phyloP scores from a whole-genome alignment of 768 basidiomycete genomes.

The Suillus luteus region DNA sequence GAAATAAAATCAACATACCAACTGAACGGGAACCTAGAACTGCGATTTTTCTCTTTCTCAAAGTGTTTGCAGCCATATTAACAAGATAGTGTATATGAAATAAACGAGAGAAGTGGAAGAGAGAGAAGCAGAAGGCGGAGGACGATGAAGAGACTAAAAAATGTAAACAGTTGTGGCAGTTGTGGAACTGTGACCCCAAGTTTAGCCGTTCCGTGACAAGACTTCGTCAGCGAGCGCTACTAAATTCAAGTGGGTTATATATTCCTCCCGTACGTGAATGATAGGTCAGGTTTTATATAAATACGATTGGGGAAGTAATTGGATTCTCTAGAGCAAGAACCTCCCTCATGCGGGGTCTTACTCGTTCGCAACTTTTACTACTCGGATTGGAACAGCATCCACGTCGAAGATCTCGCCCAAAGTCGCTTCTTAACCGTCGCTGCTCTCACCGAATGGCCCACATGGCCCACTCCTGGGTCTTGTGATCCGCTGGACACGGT shows the following conservation, averaged over 20 bases:
- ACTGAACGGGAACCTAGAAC: slow-evolving; percentile 87
- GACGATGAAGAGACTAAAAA: slow-evolving; percentile 23
- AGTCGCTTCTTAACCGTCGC: slow-evolving; percentile 29
- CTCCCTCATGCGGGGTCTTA: slow-evolving; percentile 25
- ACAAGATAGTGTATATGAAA: slow-evolving; percentile 8
- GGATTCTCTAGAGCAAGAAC: not conserved
- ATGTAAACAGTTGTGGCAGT: slow-evolving; percentile 22
- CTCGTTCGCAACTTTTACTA: slow-evolving; percentile 19
- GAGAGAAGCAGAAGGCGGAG: slow-evolving; percentile 18
- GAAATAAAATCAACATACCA: slow-evolving; percentile 50
- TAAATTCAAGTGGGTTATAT: not conserved
- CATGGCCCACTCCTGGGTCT: slow-evolving; percentile 18
- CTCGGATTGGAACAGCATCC: slow-evolving; percentile 16
- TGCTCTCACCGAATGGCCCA: slow-evolving; percentile 9
- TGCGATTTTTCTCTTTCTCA: slow-evolving; percentile 88
- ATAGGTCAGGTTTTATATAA: slow-evolving; percentile 11
- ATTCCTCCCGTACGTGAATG: slow-evolving; percentile 4
- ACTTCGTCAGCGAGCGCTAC: slow-evolving; percentile 18
- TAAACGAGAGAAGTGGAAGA: slow-evolving; percentile 16
- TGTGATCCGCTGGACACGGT: slow-evolving; percentile 25
- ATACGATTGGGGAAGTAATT: slow-evolving; percentile 21
- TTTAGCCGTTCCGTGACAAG: slow-evolving; percentile 33
- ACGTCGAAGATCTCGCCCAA: slow-evolving; percentile 22
- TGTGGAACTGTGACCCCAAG: slow-evolving; percentile 19
- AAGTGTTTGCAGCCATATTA: slow-evolving; percentile 36